phyloP scores from a whole-genome alignment of 2,329 filamentous ascomycete species.

The Sporothrix globosa region DNA sequence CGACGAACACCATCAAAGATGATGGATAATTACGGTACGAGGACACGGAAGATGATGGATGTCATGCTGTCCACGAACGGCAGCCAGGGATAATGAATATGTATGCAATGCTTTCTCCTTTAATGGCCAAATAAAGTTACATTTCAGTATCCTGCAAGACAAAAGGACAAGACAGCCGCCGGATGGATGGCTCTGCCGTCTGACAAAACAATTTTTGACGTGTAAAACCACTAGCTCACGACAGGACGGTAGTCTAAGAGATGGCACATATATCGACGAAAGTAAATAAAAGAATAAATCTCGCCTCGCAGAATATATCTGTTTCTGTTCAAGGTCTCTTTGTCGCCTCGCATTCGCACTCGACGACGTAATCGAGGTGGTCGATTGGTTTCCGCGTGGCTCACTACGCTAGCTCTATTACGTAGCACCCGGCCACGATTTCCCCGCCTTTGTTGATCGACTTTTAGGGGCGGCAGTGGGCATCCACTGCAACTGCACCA shows the following conservation, averaged over 20 bases:
- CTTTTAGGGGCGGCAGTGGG: neutral
- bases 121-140: neutral
- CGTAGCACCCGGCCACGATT: neutral
- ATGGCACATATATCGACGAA: no score
- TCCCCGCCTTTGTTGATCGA: slow-evolving; percentile 4
- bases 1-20: neutral
- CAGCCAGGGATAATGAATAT: neutral
- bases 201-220: neutral
- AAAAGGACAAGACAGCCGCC: neutral
- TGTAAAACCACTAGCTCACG: no score
- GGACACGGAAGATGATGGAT: neutral
- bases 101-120: neutral
- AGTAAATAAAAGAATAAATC: neutral
- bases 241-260: no score
- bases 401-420: no score
- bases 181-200: neutral
- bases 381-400: neutral
- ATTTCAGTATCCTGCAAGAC: neutral
- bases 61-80: neutral
- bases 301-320: neutral
- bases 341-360: neutral
- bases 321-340: neutral
- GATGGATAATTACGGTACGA: neutral
- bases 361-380: neutral
- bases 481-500: slow-evolving; percentile 10